Percentiles rank a stretch among this genome's conserved stretches.
These are phyloP conservation scores for Eurotiales sp. DNA, from an alignment of 2,329 filamentous ascomycete genomes.

Conservation along the genomic window DNA sequence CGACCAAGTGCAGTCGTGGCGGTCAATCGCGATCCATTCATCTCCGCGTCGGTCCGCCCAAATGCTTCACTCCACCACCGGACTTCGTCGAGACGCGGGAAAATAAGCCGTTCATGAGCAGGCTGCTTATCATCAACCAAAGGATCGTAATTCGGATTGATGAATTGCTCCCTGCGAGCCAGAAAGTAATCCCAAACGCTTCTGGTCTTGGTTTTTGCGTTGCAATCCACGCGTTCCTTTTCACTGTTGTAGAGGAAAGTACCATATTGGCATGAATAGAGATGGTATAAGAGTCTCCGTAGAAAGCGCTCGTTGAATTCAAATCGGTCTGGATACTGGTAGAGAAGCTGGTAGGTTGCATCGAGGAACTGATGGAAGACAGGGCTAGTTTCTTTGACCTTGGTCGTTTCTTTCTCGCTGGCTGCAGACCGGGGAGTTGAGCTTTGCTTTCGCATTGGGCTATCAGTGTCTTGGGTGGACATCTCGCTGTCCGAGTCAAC, in stretches of 20 bases:
- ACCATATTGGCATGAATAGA: slow-evolving; percentile 94
- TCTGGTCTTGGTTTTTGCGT: slow-evolving; percentile 66
- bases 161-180: slow-evolving; percentile 72
- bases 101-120: slow-evolving; percentile 77
- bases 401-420: slow-evolving; percentile 64
- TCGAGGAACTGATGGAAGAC: slow-evolving; percentile 98
- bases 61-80: slow-evolving; percentile 93
- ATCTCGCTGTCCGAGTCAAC: slow-evolving; percentile 59
- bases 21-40: slow-evolving; percentile 66
- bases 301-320: slow-evolving; percentile 96
- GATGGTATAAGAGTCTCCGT: slow-evolving; percentile 81
- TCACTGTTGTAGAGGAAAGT: slow-evolving; percentile 96
- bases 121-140: slow-evolving; percentile 72
- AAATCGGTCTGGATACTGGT: slow-evolving; percentile 83
- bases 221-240: slow-evolving; percentile 72
- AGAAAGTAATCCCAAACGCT: slow-evolving; percentile 98
- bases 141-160: slow-evolving; percentile 74
- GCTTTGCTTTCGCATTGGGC: slow-evolving; percentile 33
- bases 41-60: slow-evolving; percentile 81
- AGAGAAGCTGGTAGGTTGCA: slow-evolving; percentile 82
- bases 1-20: slow-evolving; percentile 39
- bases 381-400: slow-evolving; percentile 84
- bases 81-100: slow-evolving; percentile 72
- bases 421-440: slow-evolving; percentile 29
- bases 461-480: slow-evolving; percentile 48